Conservation (phyloP, 176 grass and related monocot species). For the Areca catechu region DNA sequence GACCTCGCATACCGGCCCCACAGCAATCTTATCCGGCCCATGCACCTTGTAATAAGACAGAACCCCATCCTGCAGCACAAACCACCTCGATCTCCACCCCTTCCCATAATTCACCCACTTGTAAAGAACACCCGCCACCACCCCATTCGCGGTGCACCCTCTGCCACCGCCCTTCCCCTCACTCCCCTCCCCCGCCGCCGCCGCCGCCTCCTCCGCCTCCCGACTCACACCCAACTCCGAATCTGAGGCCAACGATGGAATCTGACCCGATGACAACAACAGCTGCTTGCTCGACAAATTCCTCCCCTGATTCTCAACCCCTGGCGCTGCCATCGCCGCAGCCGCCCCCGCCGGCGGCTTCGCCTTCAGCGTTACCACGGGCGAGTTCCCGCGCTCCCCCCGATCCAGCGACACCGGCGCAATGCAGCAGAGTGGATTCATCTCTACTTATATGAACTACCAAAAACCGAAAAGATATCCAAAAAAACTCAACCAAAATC, state of each 20-base stretch:
- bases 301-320: not conserved
- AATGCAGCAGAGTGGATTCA: conserved; percentile 17
- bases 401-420: conserved; percentile 16
- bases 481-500: too few relatives aligned
- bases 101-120: conserved; percentile 99
- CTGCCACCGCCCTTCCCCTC: conserved; percentile 2
- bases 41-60: conserved; percentile 88
- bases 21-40: conserved; percentile 29
- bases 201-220: conserved; percentile 9
- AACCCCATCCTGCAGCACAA: conserved; percentile 80
- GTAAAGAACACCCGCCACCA: conserved; percentile 56
- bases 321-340: not conserved
- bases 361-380: not conserved
- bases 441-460: not conserved
- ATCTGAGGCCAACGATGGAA: not conserved
- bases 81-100: conserved; percentile 79
- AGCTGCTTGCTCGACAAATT: conserved; percentile 11
- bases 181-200: conserved; percentile 2
- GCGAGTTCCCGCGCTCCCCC: conserved; percentile 6
- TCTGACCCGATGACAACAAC: not conserved
- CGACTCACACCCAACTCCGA: not conserved
- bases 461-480: too few relatives aligned
- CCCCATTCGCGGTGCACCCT: not conserved
- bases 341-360: not conserved
- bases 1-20: conserved; percentile 24